phyloP scores from a whole-genome alignment of 768 basidiomycete species.

The Tulasnella sp. region DNA sequence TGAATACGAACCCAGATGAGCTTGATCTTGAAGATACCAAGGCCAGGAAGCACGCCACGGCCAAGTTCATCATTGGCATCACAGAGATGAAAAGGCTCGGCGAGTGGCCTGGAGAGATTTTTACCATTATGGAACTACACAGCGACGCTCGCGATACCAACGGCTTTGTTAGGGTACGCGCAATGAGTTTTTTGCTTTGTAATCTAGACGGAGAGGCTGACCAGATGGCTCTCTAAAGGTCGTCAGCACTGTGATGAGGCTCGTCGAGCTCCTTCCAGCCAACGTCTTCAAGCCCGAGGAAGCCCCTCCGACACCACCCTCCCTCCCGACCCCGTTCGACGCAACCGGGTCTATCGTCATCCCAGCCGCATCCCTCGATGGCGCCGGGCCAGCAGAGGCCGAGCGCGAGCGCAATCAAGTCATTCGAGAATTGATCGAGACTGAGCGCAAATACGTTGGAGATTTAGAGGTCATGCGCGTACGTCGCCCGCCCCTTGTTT shows the following conservation, averaged over 20 bases:
- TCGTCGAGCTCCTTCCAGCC: constrained; percentile 70
- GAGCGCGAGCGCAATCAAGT: constrained; percentile 71
- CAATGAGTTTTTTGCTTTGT: neutral
- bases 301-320: constrained; percentile 41
- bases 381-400: constrained; percentile 37
- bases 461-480: constrained; percentile 97
- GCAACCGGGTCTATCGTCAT: constrained; percentile 19
- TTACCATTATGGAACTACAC: constrained; percentile 87
- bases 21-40: constrained; percentile 60
- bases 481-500: constrained; percentile 35
- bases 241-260: constrained; percentile 78
- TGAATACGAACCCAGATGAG: constrained; percentile 61
- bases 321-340: constrained; percentile 28
- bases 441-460: constrained; percentile 93
- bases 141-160: constrained; percentile 76
- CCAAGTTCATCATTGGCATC: constrained; percentile 87
- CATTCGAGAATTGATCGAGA: constrained; percentile 85
- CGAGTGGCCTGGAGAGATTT: constrained; percentile 61
- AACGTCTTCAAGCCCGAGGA: constrained; percentile 57
- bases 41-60: constrained; percentile 84
- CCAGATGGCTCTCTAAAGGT: constrained; percentile 49
- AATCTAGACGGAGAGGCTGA: neutral
- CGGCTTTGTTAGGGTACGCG: constrained; percentile 84
- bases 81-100: constrained; percentile 57
- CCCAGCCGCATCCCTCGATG: constrained; percentile 27